Conservation (phyloP, 192 early-diverging fungal species). For the Coemansia sp. region DNA sequence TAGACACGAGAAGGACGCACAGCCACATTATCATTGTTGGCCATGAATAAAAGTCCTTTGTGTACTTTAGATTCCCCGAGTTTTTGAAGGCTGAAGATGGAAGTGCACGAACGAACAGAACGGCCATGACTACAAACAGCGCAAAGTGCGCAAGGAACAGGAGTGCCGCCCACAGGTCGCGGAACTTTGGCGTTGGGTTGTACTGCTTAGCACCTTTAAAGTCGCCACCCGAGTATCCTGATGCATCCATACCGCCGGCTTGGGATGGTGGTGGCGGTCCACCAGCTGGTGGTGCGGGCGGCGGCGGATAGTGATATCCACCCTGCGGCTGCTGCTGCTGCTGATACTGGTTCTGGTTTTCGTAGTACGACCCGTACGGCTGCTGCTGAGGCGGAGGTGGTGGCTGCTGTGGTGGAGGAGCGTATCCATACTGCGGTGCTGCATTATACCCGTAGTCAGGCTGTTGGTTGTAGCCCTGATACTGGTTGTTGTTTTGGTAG, state of each 20-base stretch:
- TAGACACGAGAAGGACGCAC: slow-evolving; percentile 44
- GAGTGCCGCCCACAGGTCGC: slow-evolving; percentile 52
- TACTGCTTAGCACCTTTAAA: slow-evolving; percentile 48
- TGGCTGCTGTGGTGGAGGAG: slow-evolving; percentile 7
- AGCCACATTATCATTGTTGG: slow-evolving; percentile 55
- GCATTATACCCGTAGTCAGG: neutral
- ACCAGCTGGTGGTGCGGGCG: slow-evolving; percentile 16
- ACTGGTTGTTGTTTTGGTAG: slow-evolving; percentile 17
- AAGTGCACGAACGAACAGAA: slow-evolving; percentile 41
- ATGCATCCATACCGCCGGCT: slow-evolving; percentile 5
- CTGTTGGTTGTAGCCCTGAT: neutral
- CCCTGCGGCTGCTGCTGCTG: slow-evolving; percentile 29
- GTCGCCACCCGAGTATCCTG: slow-evolving; percentile 13
- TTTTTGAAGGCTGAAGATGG: slow-evolving; percentile 44
- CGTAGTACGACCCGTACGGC: slow-evolving; percentile 4
- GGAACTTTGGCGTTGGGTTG: slow-evolving; percentile 51
- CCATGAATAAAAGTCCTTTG: slow-evolving; percentile 49
- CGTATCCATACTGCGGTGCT: neutral
- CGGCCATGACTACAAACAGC: slow-evolving; percentile 46
- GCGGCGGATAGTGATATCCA: slow-evolving; percentile 16
- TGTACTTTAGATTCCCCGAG: slow-evolving; percentile 23
- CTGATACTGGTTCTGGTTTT: slow-evolving; percentile 4
- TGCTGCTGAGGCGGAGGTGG: slow-evolving; percentile 15
- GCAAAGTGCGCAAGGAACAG: slow-evolving; percentile 47
- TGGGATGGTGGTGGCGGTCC: neutral